phyloP scores from a whole-genome alignment of 495 filamentous ascomycete genomes.

The Penicillium crystallinum region DNA sequence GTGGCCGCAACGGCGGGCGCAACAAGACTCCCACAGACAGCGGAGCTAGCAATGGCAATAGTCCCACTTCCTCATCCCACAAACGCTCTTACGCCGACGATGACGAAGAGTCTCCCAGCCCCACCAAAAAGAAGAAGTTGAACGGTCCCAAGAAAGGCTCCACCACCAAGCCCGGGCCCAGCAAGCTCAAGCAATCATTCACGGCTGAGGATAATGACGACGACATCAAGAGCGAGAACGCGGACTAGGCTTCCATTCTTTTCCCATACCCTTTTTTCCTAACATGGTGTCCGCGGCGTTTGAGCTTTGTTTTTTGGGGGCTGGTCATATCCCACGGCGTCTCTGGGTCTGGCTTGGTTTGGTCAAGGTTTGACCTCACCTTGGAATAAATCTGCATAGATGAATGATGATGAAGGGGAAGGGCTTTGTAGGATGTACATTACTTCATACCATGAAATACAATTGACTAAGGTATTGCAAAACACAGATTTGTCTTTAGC shows the following conservation, averaged over 20 bases:
- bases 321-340: constrained; percentile 18
- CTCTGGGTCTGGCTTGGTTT: constrained; percentile 15
- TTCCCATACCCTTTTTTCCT: constrained; percentile 6
- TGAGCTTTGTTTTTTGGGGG: constrained; percentile 6
- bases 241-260: constrained; percentile 10
- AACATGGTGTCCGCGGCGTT: constrained; percentile 18
- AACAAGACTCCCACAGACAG: constrained; percentile 40
- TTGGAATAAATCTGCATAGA: constrained; percentile 26
- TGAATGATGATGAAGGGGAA: constrained; percentile 23
- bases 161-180: constrained; percentile 37
- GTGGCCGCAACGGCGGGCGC: constrained; percentile 61
- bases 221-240: constrained; percentile 27
- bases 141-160: constrained; percentile 37
- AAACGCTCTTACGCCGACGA: constrained; percentile 40
- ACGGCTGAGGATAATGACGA: constrained; percentile 28
- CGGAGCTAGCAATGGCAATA: constrained; percentile 29
- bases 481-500: neutral
- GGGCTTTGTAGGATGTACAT: constrained; percentile 23
- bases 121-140: constrained; percentile 46
- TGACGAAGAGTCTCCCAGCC: constrained; percentile 30
- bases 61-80: constrained; percentile 32
- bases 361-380: constrained; percentile 2
- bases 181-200: constrained; percentile 43
- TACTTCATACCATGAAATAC: constrained; percentile 24
- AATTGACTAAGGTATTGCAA: constrained; percentile 11